Conservation (phyloP, 2,329 filamentous ascomycete species). For the Ascosphaera aggregata region DNA sequence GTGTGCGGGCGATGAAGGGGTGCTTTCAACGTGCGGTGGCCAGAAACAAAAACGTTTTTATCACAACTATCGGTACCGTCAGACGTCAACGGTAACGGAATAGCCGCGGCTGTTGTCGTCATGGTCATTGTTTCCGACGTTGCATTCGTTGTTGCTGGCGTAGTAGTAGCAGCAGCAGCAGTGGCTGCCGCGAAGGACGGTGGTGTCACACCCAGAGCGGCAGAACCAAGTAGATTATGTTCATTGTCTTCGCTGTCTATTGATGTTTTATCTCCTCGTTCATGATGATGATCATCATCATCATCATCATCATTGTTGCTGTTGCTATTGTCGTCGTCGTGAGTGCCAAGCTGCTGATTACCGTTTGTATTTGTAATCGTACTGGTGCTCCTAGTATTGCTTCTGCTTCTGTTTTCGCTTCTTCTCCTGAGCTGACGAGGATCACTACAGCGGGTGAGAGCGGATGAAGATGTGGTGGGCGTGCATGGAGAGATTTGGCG, state of each 20-base stretch:
- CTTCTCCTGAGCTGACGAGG: neutral
- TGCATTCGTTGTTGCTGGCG: neutral
- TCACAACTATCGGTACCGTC: neutral
- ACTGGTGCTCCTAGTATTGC: no score
- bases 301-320: no score
- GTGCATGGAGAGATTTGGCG: neutral
- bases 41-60: conserved; percentile 1
- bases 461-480: neutral
- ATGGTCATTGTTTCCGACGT: neutral
- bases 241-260: no score
- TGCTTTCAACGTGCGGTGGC: conserved; percentile 1
- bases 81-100: neutral
- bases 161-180: neutral
- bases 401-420: no score
- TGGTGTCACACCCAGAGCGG: no score
- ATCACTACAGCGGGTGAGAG: neutral
- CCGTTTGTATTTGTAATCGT: no score
- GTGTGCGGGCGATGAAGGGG: conserved; percentile 1
- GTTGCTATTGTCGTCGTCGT: no score
- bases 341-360: no score
- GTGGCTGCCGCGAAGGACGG: no score
- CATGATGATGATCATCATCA: no score
- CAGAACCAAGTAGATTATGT: no score
- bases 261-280: no score
- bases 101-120: neutral